Percentiles rank a stretch among this genome's conserved stretches.
Conservation (phyloP, 768 basidiomycete genomes). For the Collybiopsis confluens region DNA sequence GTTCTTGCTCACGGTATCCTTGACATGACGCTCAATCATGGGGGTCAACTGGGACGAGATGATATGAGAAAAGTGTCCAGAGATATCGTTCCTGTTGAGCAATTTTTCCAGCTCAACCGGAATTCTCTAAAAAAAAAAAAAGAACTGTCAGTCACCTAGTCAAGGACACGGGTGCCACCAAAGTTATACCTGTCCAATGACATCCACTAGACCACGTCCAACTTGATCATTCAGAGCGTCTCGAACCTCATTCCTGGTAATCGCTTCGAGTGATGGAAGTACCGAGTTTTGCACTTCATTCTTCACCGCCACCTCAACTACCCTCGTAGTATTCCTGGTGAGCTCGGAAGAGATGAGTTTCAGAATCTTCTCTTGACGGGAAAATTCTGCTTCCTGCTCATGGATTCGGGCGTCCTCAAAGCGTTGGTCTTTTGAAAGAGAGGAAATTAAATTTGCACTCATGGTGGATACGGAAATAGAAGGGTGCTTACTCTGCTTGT, state of each 20-base stretch:
- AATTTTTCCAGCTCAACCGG: conserved; percentile 79
- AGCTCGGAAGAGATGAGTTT: conserved; percentile 85
- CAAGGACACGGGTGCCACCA: not conserved
- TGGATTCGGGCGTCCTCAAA: conserved; percentile 76
- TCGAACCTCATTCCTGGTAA: conserved; percentile 80
- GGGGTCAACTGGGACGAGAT: conserved; percentile 71
- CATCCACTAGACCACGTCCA: conserved; percentile 65
- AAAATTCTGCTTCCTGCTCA: conserved; percentile 77
- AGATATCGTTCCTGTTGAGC: conserved; percentile 71
- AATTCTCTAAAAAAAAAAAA: conserved; percentile 45
- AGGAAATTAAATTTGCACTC: not conserved
- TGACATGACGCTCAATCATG: conserved; percentile 75
- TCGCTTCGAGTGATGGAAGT: conserved; percentile 74
- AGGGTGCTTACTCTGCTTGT: conserved; percentile 74
- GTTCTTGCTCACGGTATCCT: conserved; percentile 68
- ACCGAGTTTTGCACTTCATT: conserved; percentile 81
- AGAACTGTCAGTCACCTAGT: conserved; percentile 10
- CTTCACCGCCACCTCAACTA: conserved; percentile 88
- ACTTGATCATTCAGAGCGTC: conserved; percentile 75
- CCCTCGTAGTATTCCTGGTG: conserved; percentile 82
- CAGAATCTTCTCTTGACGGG: conserved; percentile 83
- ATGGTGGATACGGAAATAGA: conserved; percentile 3
- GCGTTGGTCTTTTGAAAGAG: conserved; percentile 58
- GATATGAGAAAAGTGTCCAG: conserved; percentile 70
- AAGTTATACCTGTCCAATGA: conserved; percentile 65